phyloP scores from a whole-genome alignment of 495 filamentous ascomycete species.

The Penicillium coprophilum region DNA sequence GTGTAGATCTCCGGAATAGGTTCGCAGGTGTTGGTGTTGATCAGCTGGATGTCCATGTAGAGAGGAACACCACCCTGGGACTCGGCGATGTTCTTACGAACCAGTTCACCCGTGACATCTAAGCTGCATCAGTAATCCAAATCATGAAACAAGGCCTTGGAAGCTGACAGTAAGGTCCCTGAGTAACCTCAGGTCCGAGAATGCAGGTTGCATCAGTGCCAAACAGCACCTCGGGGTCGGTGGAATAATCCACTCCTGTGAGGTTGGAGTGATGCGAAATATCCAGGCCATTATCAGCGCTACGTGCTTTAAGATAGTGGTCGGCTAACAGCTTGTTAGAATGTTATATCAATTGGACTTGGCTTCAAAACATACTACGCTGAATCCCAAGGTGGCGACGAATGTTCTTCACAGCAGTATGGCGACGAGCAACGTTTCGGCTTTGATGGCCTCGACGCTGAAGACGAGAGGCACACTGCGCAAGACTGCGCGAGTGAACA shows the following conservation, averaged over 20 bases:
- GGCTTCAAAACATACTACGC: constrained; percentile 10
- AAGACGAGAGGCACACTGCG: constrained; percentile 50
- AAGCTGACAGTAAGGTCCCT: constrained; percentile 55
- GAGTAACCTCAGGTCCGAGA: constrained; percentile 54
- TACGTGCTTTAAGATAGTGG: constrained; percentile 41
- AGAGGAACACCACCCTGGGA: constrained; percentile 54
- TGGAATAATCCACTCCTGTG: constrained; percentile 47
- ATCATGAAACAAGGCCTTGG: not conserved
- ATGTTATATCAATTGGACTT: not conserved
- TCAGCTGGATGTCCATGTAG: constrained; percentile 59
- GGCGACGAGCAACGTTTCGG: constrained; percentile 46
- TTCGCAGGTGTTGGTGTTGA: constrained; percentile 58
- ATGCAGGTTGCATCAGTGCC: constrained; percentile 55
- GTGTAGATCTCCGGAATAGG: constrained; percentile 55
- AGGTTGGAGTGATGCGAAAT: constrained; percentile 47
- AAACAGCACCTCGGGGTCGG: constrained; percentile 52
- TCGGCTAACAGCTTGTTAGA: constrained; percentile 5
- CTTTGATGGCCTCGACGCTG: constrained; percentile 49
- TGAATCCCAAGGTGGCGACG: constrained; percentile 30
- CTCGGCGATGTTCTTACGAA: constrained; percentile 58
- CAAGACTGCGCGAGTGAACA: constrained; percentile 39
- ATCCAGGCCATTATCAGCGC: constrained; percentile 38
- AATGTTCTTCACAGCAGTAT: constrained; percentile 30
- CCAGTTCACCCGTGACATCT: constrained; percentile 51
- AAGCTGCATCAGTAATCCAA: not conserved